phyloP scores from a whole-genome alignment of 352 stramenopile species.

The Pythium myriotylum region DNA sequence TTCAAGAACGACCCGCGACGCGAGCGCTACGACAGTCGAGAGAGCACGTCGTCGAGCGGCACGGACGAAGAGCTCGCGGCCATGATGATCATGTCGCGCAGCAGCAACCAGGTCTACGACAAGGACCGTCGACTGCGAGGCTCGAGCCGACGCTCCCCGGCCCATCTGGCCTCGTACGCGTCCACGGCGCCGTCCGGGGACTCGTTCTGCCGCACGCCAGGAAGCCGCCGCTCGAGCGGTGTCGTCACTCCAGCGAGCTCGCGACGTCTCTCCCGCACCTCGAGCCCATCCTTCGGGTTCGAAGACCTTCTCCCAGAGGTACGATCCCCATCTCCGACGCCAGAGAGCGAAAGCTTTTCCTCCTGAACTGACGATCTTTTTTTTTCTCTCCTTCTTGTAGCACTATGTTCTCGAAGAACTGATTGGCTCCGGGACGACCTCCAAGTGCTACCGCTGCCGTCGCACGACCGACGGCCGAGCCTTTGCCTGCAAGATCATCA shows the following conservation, averaged over 20 bases:
- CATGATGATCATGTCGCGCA: constrained; percentile 7
- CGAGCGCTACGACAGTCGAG: constrained; percentile 24
- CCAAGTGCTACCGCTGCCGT: constrained; percentile 66
- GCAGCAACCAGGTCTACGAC: constrained; percentile 1
- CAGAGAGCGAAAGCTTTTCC: background rate
- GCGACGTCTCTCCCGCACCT: constrained; percentile 3
- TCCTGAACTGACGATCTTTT: constrained; percentile 3
- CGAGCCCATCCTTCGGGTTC: constrained; percentile 22
- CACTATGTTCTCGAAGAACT: constrained; percentile 63
- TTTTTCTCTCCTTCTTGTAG: constrained; percentile 4
- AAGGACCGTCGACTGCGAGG: background rate
- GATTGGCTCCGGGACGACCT: constrained; percentile 68
- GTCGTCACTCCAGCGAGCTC: constrained; percentile 13
- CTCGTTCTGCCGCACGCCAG: constrained; percentile 15
- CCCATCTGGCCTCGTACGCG: constrained; percentile 4
- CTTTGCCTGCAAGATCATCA: constrained; percentile 82
- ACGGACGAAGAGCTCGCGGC: constrained; percentile 17
- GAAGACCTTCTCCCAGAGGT: constrained; percentile 25
- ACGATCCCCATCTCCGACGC: background rate
- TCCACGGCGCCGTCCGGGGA: constrained; percentile 22
- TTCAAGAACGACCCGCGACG: constrained; percentile 8
- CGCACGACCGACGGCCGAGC: constrained; percentile 42
- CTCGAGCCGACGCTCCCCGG: constrained; percentile 12
- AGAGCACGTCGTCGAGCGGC: constrained; percentile 28
- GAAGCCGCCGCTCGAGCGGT: constrained; percentile 4